Base-by-base conservation (phyloP, 2,329 filamentous ascomycete genomes). In the Fonsecaea erecta region DNA sequence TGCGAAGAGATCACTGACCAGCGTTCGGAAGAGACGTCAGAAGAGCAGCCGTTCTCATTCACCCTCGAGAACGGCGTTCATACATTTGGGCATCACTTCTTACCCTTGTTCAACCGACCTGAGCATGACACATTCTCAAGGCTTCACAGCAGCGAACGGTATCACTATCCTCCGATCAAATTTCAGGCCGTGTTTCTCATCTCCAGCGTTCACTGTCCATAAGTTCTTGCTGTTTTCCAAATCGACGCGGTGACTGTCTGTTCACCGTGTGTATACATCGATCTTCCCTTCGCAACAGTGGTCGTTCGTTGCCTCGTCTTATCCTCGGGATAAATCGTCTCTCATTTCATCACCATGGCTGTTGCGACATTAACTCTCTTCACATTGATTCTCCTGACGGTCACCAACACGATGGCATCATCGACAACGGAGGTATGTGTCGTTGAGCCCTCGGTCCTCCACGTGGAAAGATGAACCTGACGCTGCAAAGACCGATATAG, bases 211-310 rank as follows among this genome's bases (percentile, higher is more conserved):
- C 18, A 2, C 9, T 24, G 43, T 12, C 6, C 24, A 48, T 48
- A 48, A 48, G 43, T 48, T 48, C 43, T 48, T 48, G 43, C n/a
- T 24, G 21, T 24, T 48, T 48, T 24, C 9, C 43, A 48, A 48
- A 48, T 48, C 43, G 21, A 21, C 7, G 18, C 21, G 2, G 43
- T 48, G 2, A 18, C 9, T 12, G 8, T 48, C 1, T 4, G 43
- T 24, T 18, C 18, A 5, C 18, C 5, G 18, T 24, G 18, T 48
- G 43, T 11, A 8, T 12, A 24, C 18, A 24, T n/a, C n/a, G n/a
- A 11, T 24, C 43, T 48, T 24, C 43, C 18, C 40, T 43, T 43
- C 9, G 7, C 18, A 21, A 2, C 14, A 34, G 16, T 48, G 2
- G 24, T 18, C n/a, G 24, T 48, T 48, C 43, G 9, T 21, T 24